Evolutionary conservation across 2,329 filamentous ascomycete species (phyloP), one percentile per base, ranked within the genome.

Genomic region (Diaporthe sp.): DNA sequence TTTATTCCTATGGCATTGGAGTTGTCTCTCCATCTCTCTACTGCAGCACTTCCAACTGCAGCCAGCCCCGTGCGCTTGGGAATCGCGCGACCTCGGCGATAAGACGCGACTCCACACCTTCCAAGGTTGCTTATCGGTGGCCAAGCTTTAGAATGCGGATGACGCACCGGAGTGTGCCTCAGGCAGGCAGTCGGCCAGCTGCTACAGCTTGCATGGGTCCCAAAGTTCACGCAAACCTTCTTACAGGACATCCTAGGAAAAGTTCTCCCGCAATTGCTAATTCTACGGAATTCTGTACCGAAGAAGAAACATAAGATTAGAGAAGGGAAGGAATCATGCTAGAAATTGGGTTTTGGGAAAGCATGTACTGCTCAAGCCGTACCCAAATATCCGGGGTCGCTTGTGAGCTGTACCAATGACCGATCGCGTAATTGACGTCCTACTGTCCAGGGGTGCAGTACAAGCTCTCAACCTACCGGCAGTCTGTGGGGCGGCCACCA

Each of bases 11-110:
- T 2, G 37, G 58, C 37, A 28, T 28, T 8, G 34, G 15, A 42
- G 15, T 42, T 17, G n/a, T 22, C 34, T 22, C 6, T 28, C 31
- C 34, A 22, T 25, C 34, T 34, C 34, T 25, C 53, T 31, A 55
- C 25, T 55, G 3, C 34, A 42, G 34, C 49, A 39, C 51, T 34
- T 49, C 22, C 61, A 17, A 46, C 12, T 34, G 42, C 42, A 49
- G 61, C 22, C 46, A 51, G 22, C 42, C 53, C 42, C 28, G 39
- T 46, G 53, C 25, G 17, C n/a, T 15, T 17, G 8, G 12, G 49
- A 37, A 55, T 49, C 49, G 39, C 51, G 72, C 72, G 72, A 58
- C 72, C 25, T 65, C 53, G 39, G 73, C 73, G 72, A 37, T 51
- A 60, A 62, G 58, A 39, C 71, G 46, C 37, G 42, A 61, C 71